Evolutionary conservation across 2,329 filamentous ascomycete genomes (phyloP), one percentile per base, ranked within the genome.

Genomic region (Paraconiothyrium sp.): DNA sequence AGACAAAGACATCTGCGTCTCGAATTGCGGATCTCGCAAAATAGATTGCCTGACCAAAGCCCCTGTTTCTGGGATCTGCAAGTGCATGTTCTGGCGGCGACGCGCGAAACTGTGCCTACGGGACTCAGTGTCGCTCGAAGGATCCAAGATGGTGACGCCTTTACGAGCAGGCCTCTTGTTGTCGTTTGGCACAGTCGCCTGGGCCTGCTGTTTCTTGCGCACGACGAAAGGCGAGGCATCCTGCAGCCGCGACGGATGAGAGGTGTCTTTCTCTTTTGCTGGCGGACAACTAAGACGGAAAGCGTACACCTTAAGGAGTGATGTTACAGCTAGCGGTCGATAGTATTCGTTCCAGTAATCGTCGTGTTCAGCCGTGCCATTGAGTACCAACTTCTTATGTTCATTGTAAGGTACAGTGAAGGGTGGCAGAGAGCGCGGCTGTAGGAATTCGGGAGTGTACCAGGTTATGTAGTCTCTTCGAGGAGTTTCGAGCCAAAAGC

Each of bases 261-360:
- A 87, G 60, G 90, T 90, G 61, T 94, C 85, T 11, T 92, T 91
- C 35, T 94, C 89, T 73, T 94, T 85, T 7, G 92, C 90, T 65
- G 94, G 88, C 4, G 92, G 95, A 7, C 70, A 72, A 73, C 94
- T 97, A 86, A 98, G 92, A 74, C 92, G 93, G 79, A 92, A 97
- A 0, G 93, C 88, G 75, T 97, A 97, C 76, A 97, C 91, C 75
- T 97, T 99, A 14, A 90, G 86, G 67, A 98, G 93, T 0, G 93
- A 95, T 0, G 95, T 97, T 1, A 98, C 81, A 0, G 92, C 92
- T 8, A 92, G 85, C 0, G 95, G 95, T 14, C 94, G 89, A 76
- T 99, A 99, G 77, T 97, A 98, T 76, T 99, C 95, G 8, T 95
- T 84, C 95, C 95, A 99, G 78, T 97, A 99, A 77, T 98, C 93